Percentiles rank a stretch among this genome's conserved stretches.
These are phyloP conservation scores for Mycena vitilis DNA, from an alignment of 768 basidiomycete genomes.

Conservation along the genomic window DNA sequence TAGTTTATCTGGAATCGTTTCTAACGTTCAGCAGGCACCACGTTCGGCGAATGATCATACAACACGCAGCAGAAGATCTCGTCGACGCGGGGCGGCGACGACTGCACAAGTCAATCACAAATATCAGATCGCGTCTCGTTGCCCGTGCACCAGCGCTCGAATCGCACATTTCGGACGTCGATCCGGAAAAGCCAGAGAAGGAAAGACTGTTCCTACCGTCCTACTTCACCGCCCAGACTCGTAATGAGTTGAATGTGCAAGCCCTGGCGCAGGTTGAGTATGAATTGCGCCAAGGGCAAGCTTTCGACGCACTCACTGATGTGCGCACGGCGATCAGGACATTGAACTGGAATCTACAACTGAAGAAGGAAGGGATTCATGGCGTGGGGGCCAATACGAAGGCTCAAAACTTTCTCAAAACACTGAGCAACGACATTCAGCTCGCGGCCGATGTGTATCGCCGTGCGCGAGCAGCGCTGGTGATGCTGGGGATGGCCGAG, in stretches of 20 bases:
- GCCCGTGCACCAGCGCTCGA: too few relatives aligned
- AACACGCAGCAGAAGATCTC: background rate
- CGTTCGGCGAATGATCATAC: background rate
- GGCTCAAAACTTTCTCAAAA: slow-evolving; percentile 52
- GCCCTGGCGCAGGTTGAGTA: slow-evolving; percentile 7
- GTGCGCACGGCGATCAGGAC: background rate
- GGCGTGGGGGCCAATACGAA: background rate
- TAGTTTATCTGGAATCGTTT: background rate
- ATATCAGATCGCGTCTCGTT: background rate
- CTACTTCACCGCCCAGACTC: background rate
- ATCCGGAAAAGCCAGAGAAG: background rate
- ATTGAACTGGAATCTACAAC: background rate
- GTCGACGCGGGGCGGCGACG: background rate
- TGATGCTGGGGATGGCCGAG: background rate
- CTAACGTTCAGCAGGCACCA: background rate
- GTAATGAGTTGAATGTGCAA: background rate
- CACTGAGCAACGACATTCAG: background rate
- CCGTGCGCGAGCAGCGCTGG: background rate
- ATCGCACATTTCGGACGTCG: background rate
- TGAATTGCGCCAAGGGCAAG: background rate
- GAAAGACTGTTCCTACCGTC: background rate
- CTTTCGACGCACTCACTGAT: background rate
- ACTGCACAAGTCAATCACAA: background rate
- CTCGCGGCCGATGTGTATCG: background rate
- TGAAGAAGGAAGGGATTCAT: background rate